Base-by-base conservation (phyloP, 306 rosid genomes). In the Lathyrus tuberosus region DNA sequence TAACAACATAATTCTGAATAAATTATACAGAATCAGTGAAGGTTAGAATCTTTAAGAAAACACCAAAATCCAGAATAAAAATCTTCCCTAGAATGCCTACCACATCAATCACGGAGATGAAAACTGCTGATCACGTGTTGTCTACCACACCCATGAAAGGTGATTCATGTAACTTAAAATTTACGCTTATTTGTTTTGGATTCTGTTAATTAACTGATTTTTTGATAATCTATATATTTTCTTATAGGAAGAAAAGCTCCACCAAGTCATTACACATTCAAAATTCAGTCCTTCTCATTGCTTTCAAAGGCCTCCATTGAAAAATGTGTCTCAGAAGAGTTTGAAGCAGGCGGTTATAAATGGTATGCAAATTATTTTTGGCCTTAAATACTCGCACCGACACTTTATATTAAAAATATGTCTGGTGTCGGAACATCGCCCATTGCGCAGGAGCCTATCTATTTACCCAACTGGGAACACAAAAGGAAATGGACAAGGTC, bases 261-360 rank as follows among this genome's bases (percentile, higher is more conserved):
- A 16, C 88, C 88, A 10, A 74, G 83, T 67, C 83, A 84, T 16
- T 75, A 58, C 70, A 67, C 57, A 12, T 63, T 84, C 41, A 78
- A 74, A 75, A 74, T 80, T 24, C 2, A 71, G 73, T 74, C 59
- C 56, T 80, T 84, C 79, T 74, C 85, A 3, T 12, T 48, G 49
- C 81, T 84, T 75, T 53, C 81, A 2, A 62, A 80, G 56, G 40
- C 71, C 43, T 78, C 72, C 2, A 17, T 74, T 1, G 76, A 70
- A 75, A 62, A 74, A 26, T 74, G 53, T 65, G 65, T 30, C 46
- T 46, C 80, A 0, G 76, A 71, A 62, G 74, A 67, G 60, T 84
- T 84, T 69, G 75, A 84, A 71, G 81, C 78, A 5, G 79, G 81
- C 14, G 85, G 71, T 4, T 43, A 78, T 58, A 33, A 67, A 74